Conservation (phyloP, 805 yeast species). For the Candida vaughaniae region DNA sequence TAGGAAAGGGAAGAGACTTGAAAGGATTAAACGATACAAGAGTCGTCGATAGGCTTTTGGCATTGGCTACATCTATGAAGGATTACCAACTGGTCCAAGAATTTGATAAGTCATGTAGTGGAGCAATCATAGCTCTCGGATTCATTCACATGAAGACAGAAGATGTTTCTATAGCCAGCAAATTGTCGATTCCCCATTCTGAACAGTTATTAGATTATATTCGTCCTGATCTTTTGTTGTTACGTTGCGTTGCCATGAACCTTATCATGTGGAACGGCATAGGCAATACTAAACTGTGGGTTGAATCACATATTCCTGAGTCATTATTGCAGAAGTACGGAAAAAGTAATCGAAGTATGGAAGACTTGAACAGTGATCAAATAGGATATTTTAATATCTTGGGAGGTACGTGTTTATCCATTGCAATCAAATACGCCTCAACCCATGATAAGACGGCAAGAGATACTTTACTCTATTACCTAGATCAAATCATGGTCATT, state of each 20-base stretch:
- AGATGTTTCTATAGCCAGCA: constrained; percentile 57
- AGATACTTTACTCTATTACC: constrained; percentile 50
- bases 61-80: constrained; percentile 56
- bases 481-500: constrained; percentile 51
- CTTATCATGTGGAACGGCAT: constrained; percentile 72
- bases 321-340: constrained; percentile 21
- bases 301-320: constrained; percentile 54
- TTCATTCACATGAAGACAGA: constrained; percentile 72
- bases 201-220: constrained; percentile 62
- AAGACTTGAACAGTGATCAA: constrained; percentile 54
- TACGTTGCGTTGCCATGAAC: constrained; percentile 62
- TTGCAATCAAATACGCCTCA: constrained; percentile 79
- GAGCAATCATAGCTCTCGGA: constrained; percentile 74
- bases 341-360: constrained; percentile 7
- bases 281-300: constrained; percentile 52
- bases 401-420: constrained; percentile 72
- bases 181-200: constrained; percentile 59
- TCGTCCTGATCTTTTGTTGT: constrained; percentile 73
- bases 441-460: constrained; percentile 55
- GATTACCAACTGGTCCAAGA: constrained; percentile 62
- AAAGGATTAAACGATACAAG: constrained; percentile 61
- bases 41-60: constrained; percentile 58
- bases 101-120: constrained; percentile 63
- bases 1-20: constrained; percentile 70
- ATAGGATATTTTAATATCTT: constrained; percentile 61